Conservation (phyloP, 371 early-diverging fungal species). For the Lichtheimia ramosa region DNA sequence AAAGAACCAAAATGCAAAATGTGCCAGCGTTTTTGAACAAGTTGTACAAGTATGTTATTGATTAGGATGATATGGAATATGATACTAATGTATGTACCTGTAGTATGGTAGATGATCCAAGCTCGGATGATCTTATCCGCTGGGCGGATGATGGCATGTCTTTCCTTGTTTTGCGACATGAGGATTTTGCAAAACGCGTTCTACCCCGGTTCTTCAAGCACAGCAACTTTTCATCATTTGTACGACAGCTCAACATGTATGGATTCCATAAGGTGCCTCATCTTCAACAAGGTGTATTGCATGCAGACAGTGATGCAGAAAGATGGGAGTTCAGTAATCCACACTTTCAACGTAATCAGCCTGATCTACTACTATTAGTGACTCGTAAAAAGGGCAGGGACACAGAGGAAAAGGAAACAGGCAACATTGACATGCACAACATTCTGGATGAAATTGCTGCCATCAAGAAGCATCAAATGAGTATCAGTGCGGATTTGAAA, state of each 20-base stretch:
- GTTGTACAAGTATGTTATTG: slow-evolving; percentile 66
- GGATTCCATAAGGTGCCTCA: slow-evolving; percentile 85
- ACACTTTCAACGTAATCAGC: slow-evolving; percentile 57
- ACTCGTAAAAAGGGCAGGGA: slow-evolving; percentile 55
- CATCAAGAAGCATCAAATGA: slow-evolving; percentile 87
- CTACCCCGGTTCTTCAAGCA: slow-evolving; percentile 92
- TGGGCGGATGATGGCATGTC: slow-evolving; percentile 81
- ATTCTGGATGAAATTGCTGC: slow-evolving; percentile 83
- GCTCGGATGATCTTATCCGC: slow-evolving; percentile 68
- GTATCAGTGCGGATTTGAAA: slow-evolving; percentile 84
- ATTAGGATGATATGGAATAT: neutral
- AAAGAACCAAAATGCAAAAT: slow-evolving; percentile 49
- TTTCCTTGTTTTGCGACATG: slow-evolving; percentile 68
- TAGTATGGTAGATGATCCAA: slow-evolving; percentile 74
- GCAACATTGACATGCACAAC: slow-evolving; percentile 55
- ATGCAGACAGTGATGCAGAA: slow-evolving; percentile 60
- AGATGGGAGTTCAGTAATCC: slow-evolving; percentile 65
- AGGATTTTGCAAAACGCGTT: slow-evolving; percentile 84
- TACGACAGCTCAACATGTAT: slow-evolving; percentile 94
- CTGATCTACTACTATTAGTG: slow-evolving; percentile 56
- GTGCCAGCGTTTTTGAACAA: slow-evolving; percentile 90
- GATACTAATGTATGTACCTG: neutral
- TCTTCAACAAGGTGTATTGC: slow-evolving; percentile 75
- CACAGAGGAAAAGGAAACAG: slow-evolving; percentile 54
- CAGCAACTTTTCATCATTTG: slow-evolving; percentile 92